Base-by-base conservation (phyloP, 768 basidiomycete species). In the Lactifluus hygrophoroides region DNA sequence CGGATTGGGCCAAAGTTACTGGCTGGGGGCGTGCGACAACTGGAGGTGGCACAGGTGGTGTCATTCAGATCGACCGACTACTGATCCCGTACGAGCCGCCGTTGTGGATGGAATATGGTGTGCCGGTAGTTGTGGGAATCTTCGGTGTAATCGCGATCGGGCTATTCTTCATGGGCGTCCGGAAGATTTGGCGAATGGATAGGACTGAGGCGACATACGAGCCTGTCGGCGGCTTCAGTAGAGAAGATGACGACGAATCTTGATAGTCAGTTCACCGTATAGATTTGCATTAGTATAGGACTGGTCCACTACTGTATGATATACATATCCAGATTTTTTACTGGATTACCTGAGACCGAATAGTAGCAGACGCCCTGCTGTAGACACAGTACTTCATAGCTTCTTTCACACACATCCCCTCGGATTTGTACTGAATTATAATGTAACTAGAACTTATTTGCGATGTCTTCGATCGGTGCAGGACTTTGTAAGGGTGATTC, bases 201-300 rank as follows among this genome's bases (percentile, higher is more conserved):
- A 81, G 81, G 55, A 86, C 83, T 32, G 88, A 92, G 70, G 86
- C 90, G 35, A 93, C 90, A 37, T 96, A 91, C 70, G 93, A 95
- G 69, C 92, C 94, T 23, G 72, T 88, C 37, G 93, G 92, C 46
- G 90, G 92, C 35, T 90, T 88, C 69, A 80, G 77, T 35, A 74
- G 74, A 48, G 80, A 82, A 43, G 82, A 80, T 56, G 78, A 82
- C 57, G 71, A 76, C 6, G 66, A 63, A 45, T 70, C 67, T 55
- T 51, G 35, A 50, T 58, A 46, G 48, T 40, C 57, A 45, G 50
- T 48, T 58, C 28, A 49, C 5, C 42, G 21, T 23, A 43, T 56
- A 42, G 55, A 56, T 28, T 30, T 42, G 25, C 47, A 49, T 42
- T 56, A 48, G 32, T 38, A 27, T 49, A 49, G 23, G 48, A 56